These are phyloP conservation scores for Colletotrichum sp. DNA, from an alignment of 2,329 filamentous ascomycete genomes.

Conservation along the genomic window DNA sequence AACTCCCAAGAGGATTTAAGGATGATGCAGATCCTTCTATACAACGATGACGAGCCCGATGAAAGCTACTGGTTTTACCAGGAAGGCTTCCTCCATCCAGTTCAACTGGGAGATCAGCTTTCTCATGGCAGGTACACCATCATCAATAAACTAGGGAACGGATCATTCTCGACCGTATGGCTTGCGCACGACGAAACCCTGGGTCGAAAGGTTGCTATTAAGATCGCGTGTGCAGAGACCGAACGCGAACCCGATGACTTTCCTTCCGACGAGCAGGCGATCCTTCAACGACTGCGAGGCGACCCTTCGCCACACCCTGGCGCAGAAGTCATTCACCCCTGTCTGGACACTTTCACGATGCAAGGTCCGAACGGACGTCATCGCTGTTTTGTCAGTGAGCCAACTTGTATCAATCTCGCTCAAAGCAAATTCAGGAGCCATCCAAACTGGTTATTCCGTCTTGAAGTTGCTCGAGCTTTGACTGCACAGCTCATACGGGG, in stretches of 20 bases:
- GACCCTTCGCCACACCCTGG: fast-evolving
- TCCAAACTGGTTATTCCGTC: background rate
- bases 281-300: fast-evolving
- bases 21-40: background rate
- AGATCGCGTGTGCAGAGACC: background rate
- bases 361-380: background rate
- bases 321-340: background rate
- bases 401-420: background rate
- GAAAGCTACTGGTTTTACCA: background rate
- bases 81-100: background rate
- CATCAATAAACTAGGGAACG: background rate
- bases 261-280: background rate
- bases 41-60: background rate
- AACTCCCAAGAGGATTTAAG: background rate
- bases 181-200: background rate
- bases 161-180: background rate
- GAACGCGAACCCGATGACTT: background rate
- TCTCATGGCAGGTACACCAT: background rate
- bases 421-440: background rate
- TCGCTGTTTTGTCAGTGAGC: background rate
- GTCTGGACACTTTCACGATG: background rate
- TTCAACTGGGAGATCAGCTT: background rate
- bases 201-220: background rate
- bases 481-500: background rate
- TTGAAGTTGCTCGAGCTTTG: background rate